Base-by-base conservation (phyloP, 441 rosid genomes). In the Eutrema salsugineum region DNA sequence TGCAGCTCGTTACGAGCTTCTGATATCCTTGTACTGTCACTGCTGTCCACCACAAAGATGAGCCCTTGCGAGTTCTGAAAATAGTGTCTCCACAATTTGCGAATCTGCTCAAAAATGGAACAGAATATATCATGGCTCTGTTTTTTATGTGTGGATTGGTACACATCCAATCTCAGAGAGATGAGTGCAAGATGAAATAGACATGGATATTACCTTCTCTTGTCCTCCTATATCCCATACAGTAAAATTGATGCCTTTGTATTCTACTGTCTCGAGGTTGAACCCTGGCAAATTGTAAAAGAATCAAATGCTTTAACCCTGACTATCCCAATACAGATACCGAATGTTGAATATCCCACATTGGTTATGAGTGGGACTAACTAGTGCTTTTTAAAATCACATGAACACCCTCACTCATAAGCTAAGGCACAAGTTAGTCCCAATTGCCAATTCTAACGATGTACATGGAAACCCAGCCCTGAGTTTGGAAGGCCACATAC, bases 151-250 rank as follows among this genome's bases (percentile, higher is more conserved):
- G 39, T 59, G 51, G 51, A 47, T 24, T 57, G 6, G 19, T 19
- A 22, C 56, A 69, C 16, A 33, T 33, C 14, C 43, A 24, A 63
- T 69, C 30, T 36, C 22, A 49, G 42, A 51, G 53, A 50, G 53
- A 71, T 42, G 48, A 28, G 33, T 16, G 22, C 1, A 47, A 28
- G 35, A 67, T 36, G 47, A 47, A 54, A 33, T 30, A 2, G 8
- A 22, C 55, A 46, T 14, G 16, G 9, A 72, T n/a, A 15, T 35
- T 78, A 85, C 96, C 94, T 84, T 90, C n/a, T 82, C 79, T 61
- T 87, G 89, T 57, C 98, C 94, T 71, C 96, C 91, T 27, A 84
- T 84, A 77, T 92, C 94, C 96, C 97, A 92, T 20, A 92, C 71
- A 16, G 81, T 82, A 75, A 90, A 87, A 78, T 78, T 79, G 54